Base-by-base conservation (phyloP, 768 basidiomycete genomes). In the Clathrus columnatus region DNA sequence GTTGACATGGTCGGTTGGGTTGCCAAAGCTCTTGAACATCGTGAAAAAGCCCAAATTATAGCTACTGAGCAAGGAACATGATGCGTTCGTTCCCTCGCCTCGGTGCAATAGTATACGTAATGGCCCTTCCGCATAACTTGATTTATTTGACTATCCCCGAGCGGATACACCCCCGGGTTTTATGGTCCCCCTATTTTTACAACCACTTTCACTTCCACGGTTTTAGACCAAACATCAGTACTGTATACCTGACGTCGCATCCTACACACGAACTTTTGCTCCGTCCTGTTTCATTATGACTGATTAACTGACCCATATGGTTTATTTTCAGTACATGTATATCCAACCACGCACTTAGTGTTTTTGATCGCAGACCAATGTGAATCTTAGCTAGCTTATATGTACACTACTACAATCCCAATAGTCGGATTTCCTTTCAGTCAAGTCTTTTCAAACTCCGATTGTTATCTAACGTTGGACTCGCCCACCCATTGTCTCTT, bases 1-100 rank as follows among this genome's bases (percentile, higher is more conserved):
- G 88, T 93, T 17, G 87, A 95, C 65, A 92, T 96, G 91, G 76
- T 74, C 28, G 79, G 72, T 10, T 97, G 93, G 93, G 87, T 93
- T 10, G 72, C 72, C 20, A 67, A 65, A 28, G 85, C 86, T 1
- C 52, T 72, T 6, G 64, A 62, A 8, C 59, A 61, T 43, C 64
- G 68, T 50, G 63, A 69, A 32, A 26, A 59, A 24, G 46, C 27
- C 8, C 46, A 36, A 36, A n/a, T 36, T 14, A 36, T 36, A 4
- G 36, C 36, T 14, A n/a, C 36, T 36, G 36, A 36, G n/a, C 36
- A 36, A 11, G 36, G 36, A n/a, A 36, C 36, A 36, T 36, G 36
- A 36, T n/a, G n/a, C n/a, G n/a, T n/a, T n/a, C n/a, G n/a, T n/a
- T n/a, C n/a, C n/a, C n/a, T n/a, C n/a, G n/a, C n/a, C n/a, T n/a